Conservation (phyloP, 2,329 filamentous ascomycete species). For the Lasiodiplodia hormozganensis region DNA sequence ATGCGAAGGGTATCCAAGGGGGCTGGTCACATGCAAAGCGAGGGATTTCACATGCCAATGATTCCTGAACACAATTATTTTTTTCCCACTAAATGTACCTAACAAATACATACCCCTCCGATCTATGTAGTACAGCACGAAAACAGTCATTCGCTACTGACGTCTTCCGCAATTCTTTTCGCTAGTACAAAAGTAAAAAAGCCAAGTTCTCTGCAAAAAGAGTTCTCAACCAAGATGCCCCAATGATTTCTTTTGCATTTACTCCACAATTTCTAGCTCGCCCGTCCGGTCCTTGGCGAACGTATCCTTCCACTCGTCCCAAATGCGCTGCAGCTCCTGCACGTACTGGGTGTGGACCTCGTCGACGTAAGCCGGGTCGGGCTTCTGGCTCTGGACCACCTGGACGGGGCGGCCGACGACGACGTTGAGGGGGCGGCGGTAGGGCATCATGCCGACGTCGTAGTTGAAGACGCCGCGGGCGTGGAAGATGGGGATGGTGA, state of each 20-base stretch:
- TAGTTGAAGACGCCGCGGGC: conserved; percentile 96
- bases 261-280: conserved; percentile 66
- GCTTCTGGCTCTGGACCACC: conserved; percentile 68
- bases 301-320: conserved; percentile 79
- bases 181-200: neutral
- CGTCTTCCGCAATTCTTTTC: neutral
- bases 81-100: neutral
- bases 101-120: neutral
- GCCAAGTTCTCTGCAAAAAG: neutral
- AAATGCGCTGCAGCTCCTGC: conserved; percentile 73
- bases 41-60: neutral
- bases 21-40: neutral
- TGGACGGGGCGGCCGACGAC: conserved; percentile 85
- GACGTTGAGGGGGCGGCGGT: conserved; percentile 84
- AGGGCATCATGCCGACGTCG: conserved; percentile 95
- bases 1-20: too few species aligned
- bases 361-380: conserved; percentile 78
- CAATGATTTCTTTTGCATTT: neutral
- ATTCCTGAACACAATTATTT: neutral
- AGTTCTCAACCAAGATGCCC: neutral
- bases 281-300: conserved; percentile 69
- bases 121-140: neutral
- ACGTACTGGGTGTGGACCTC: conserved; percentile 81
- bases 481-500: conserved; percentile 89
- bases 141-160: neutral